Evolutionary conservation across 371 early-diverging fungal species (phyloP), one percentile per base, ranked within the genome.

Genomic region (Zancudomyces culisetae): DNA sequence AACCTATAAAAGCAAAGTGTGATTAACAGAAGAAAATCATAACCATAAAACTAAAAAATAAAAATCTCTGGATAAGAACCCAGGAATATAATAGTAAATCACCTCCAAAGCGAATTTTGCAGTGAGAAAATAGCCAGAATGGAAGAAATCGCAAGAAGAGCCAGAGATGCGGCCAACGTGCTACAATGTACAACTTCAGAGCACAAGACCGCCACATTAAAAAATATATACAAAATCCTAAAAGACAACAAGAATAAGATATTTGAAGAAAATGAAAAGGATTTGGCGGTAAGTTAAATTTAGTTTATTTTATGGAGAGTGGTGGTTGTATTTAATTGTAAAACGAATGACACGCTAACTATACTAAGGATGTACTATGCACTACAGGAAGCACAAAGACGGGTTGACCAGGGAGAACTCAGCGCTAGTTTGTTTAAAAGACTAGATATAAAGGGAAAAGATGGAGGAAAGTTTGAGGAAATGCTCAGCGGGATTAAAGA

Each of bases 401-500:
- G 80, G 30, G 91, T 87, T 0, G 74, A 72, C 4, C 69, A 71
- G 1, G 91, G 90, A 10, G 75, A 73, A 24, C 71, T 92, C 2
- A 84, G 87, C 0, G 48, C 62, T 0, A 78, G 88, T 1, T 71
- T 93, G 27, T 85, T 79, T 63, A 89, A 87, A 59, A 82, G 96
- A 8, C 70, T 94, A n/a, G 95, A 91, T 62, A 74, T 95, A 27
- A 76, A 75, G 45, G 82, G 80, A n/a, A 75, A 73, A 2, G 78
- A 76, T 46, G 75, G 67, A 24, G 72, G 70, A 60, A 96, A 96
- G 64, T 90, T 77, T 55, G 75, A 81, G 28, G 76, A 85, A 13
- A 77, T 96, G 63, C 62, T 92, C 35, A 76, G 87, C 47, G 93
- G 94, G 24, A 82, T 96, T 27, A 68, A 79, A 54, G 94, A 93